A percentile compares a stretch with the other conserved stretches of the same genome.
phyloP scores from a whole-genome alignment of 345 rosid species.

The Erysimum cheiranthoides region DNA sequence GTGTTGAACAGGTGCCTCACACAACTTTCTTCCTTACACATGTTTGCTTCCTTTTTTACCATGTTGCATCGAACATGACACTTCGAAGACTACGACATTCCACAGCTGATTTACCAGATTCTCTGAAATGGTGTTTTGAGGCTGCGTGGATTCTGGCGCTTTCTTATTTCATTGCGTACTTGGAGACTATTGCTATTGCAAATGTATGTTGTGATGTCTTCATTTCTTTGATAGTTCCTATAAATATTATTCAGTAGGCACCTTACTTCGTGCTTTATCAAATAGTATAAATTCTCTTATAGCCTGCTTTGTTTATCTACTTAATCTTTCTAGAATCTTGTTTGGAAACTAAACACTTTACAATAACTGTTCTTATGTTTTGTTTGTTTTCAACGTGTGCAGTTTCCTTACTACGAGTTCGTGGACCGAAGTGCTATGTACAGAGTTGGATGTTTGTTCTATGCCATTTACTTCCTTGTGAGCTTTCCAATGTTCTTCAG shows the following conservation, averaged over 20 bases:
- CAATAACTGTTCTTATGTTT: background rate
- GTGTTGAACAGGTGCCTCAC: conserved; percentile 84
- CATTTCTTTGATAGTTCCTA: background rate
- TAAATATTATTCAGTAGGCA: background rate
- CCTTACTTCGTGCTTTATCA: background rate
- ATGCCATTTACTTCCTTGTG: conserved; percentile 93
- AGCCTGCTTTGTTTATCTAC: conserved; percentile 16
- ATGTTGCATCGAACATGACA: conserved; percentile 87
- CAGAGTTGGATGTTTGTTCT: conserved; percentile 92
- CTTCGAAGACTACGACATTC: conserved; percentile 81
- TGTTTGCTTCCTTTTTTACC: conserved; percentile 95
- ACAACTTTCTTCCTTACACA: conserved; percentile 93
- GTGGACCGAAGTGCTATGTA: conserved; percentile 97
- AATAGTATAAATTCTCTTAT: background rate
- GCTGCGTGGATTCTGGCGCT: conserved; percentile 91
- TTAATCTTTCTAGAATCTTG: conserved; percentile 5
- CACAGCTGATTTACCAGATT: conserved; percentile 68
- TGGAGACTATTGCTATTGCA: conserved; percentile 92
- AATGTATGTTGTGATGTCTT: conserved; percentile 58
- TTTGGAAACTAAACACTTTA: background rate
- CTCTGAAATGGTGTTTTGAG: conserved; percentile 68
- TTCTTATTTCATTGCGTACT: conserved; percentile 92
- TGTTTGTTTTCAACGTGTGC: conserved; percentile 42
- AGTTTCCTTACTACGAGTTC: conserved; percentile 96
- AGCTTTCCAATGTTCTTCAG: conserved; percentile 99